Evolutionary conservation across 768 basidiomycete genomes (phyloP).

Genomic region (Podaxis sp.): DNA sequence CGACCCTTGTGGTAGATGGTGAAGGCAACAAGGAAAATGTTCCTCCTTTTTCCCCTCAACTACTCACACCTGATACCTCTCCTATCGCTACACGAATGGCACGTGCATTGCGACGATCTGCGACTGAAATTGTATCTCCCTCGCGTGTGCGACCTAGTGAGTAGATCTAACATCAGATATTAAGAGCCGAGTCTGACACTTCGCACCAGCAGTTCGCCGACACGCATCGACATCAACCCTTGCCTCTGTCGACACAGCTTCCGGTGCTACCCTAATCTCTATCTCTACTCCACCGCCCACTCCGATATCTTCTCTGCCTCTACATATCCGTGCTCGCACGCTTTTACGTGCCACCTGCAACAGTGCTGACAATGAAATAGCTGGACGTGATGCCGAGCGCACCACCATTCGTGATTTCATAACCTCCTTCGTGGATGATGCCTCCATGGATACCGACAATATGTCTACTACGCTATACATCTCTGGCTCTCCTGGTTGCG

Average conservation of each 20-base stretch:
- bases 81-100: conserved; percentile 34
- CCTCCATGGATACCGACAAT: conserved; percentile 19
- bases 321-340: conserved; percentile 58
- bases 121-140: conserved; percentile 33
- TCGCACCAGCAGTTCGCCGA: conserved; percentile 36
- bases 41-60: conserved; percentile 49
- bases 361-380: conserved; percentile 41
- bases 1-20: conserved; percentile 39
- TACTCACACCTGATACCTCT: conserved; percentile 28
- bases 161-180: conserved; percentile 14
- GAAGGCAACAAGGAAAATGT: conserved; percentile 77
- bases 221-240: conserved; percentile 46
- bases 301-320: conserved; percentile 47
- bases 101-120: conserved; percentile 33
- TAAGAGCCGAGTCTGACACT: conserved; percentile 7
- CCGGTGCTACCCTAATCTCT: conserved; percentile 34
- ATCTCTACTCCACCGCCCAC: conserved; percentile 61
- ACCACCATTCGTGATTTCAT: conserved; percentile 56
- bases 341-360: conserved; percentile 72
- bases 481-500: conserved; percentile 90
- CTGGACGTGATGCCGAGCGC: conserved; percentile 68
- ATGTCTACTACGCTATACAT: conserved; percentile 65
- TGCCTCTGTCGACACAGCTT: conserved; percentile 41
- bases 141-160: conserved; percentile 42
- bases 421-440: conserved; percentile 40